Base-by-base conservation (phyloP, 208 protist genomes). In the Leishmania guyanensis region DNA sequence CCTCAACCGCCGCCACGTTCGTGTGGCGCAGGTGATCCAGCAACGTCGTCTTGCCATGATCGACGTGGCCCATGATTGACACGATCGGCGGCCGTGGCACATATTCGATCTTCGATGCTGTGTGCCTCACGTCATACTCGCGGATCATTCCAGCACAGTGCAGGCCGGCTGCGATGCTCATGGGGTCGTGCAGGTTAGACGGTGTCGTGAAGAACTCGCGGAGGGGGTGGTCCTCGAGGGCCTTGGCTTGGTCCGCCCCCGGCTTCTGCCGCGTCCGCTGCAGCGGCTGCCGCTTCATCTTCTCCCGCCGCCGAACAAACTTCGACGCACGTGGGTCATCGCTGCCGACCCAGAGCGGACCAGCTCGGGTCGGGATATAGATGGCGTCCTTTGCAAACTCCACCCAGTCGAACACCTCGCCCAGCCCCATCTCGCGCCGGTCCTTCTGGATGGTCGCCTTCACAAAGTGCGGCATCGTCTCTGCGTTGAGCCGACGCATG, bases 1-100 rank as follows among this genome's bases (percentile, higher is more conserved):
- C 98, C 91, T 99, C 99, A 5, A 87, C 79, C 3, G 94, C 89
- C 0, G 96, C 98, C 9, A 99, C 94, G 72, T 97, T 97, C 2
- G 98, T 95, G 46, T 96, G 92, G 10, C 99, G 92, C 50, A 99
- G 86, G 66, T 90, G 91, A 79, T 99, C 99, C 20, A 99, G 91
- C 51, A 99, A 87, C 33, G 97, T 98, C 29, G 99, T 99, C 88
- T 99, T 99, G 68, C 99, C 99, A 80, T 99, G 99, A 83, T 99
- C 98, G 50, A 99, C 99, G 85, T 99, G 99, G n/a, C 99, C 99
- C 97, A 99, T 99, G 60, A 99, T 97, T 14, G 98, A 98, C 0
- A 99, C 98, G 43, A 99, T 90, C 2, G 99, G 98, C 46, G 98
- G 92, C 8, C 98, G 88, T 43, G 91, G 62, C 14, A 81, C 58